These are phyloP conservation scores for Vicia villosa DNA, from an alignment of 306 rosid species.

Conservation along the genomic window DNA sequence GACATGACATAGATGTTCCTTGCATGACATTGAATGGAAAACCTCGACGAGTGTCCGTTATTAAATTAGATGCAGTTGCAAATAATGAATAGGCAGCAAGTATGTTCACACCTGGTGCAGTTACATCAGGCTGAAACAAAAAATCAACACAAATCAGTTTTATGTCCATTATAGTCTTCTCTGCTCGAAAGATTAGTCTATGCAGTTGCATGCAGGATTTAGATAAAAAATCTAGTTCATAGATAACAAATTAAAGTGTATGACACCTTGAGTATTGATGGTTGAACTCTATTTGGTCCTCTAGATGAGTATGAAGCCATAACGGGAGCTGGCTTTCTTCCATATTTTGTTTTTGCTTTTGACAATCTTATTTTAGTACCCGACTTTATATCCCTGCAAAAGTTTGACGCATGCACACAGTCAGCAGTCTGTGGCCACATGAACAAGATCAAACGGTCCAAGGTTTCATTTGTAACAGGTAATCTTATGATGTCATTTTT, in stretches of 20 bases:
- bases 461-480: background rate
- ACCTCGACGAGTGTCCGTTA: constrained; percentile 43
- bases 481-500: background rate
- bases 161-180: no score
- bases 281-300: constrained; percentile 42
- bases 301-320: constrained; percentile 46
- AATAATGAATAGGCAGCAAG: constrained; percentile 55
- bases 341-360: constrained; percentile 13
- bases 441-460: no score
- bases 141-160: no score
- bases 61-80: constrained; percentile 32
- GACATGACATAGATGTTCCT: constrained; percentile 67
- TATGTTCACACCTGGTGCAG: constrained; percentile 47
- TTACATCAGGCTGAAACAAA: constrained; percentile 49
- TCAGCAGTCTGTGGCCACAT: no score
- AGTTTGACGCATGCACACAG: no score
- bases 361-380: constrained; percentile 30
- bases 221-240: no score
- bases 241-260: background rate
- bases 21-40: constrained; percentile 42
- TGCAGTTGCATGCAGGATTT: no score
- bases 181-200: no score
- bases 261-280: constrained; percentile 40
- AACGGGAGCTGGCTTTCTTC: constrained; percentile 42
- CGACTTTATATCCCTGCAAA: constrained; percentile 28